A percentile compares a stretch with the other conserved stretches of the same genome.
phyloP scores from a whole-genome alignment of 2,329 filamentous ascomycete genomes.

The Paecilomyces variotii region DNA sequence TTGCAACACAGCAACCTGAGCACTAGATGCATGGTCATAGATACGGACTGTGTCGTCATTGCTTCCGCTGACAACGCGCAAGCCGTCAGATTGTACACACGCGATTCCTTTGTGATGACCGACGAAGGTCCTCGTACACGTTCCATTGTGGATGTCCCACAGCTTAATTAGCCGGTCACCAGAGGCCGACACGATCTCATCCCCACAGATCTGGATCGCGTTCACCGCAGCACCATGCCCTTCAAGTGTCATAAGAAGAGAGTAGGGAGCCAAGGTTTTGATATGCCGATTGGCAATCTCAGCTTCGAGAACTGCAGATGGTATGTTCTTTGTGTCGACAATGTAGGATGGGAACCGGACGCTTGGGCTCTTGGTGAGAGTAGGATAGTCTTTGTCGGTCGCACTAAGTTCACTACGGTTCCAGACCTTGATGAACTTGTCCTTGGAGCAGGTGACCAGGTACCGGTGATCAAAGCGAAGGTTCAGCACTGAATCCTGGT shows the following conservation, averaged over 20 bases:
- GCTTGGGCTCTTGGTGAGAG: constrained; percentile 32
- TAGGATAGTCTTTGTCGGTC: constrained; percentile 38
- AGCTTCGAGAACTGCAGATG: constrained; percentile 36
- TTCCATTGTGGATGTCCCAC: constrained; percentile 79
- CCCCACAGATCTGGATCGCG: constrained; percentile 79
- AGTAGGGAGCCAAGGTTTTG: constrained; percentile 54
- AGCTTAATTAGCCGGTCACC: constrained; percentile 90
- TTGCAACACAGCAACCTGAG: constrained; percentile 80
- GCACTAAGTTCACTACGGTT: constrained; percentile 62
- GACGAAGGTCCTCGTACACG: constrained; percentile 67
- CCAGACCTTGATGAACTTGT: constrained; percentile 95
- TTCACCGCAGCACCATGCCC: constrained; percentile 92
- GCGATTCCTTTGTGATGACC: constrained; percentile 94
- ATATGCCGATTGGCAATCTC: constrained; percentile 34
- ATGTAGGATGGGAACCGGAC: constrained; percentile 48
- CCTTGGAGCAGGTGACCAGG: constrained; percentile 93
- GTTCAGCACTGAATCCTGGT: constrained; percentile 86
- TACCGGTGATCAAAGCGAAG: constrained; percentile 86
- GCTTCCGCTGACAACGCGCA: constrained; percentile 88
- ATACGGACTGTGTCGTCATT: constrained; percentile 95
- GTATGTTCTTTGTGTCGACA: constrained; percentile 39
- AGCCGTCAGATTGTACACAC: constrained; percentile 92
- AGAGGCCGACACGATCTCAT: constrained; percentile 87
- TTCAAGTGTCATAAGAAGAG: constrained; percentile 67
- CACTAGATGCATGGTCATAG: constrained; percentile 76